Conservation (phyloP, 2,329 filamentous ascomycete species). For the Nectriaceae sp. region DNA sequence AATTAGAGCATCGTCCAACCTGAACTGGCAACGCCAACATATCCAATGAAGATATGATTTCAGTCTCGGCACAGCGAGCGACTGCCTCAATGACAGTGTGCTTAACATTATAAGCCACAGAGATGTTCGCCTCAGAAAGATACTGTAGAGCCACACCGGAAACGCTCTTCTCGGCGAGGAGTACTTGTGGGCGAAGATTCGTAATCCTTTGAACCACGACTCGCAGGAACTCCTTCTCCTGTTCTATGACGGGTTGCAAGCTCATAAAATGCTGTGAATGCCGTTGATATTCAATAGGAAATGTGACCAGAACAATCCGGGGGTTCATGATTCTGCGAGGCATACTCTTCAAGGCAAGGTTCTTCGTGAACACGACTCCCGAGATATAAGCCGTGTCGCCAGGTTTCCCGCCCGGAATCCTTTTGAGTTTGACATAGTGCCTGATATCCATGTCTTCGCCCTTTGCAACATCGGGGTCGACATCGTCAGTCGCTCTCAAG, state of each 20-base stretch:
- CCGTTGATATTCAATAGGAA: constrained; percentile 92
- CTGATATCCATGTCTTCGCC: constrained; percentile 97
- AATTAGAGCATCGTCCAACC: constrained; percentile 79
- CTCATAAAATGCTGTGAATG: constrained; percentile 94
- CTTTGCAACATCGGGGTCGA: constrained; percentile 85
- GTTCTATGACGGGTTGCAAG: constrained; percentile 91
- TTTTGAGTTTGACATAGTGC: constrained; percentile 97
- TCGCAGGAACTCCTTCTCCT: constrained; percentile 90
- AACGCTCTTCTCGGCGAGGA: constrained; percentile 91
- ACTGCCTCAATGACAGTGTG: constrained; percentile 94
- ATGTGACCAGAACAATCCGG: constrained; percentile 88
- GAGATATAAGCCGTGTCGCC: constrained; percentile 96
- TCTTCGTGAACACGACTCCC: constrained; percentile 96
- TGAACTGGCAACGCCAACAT: constrained; percentile 76
- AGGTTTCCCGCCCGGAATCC: constrained; percentile 86
- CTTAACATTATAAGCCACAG: constrained; percentile 96
- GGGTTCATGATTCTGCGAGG: constrained; percentile 80
- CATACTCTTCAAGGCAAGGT: constrained; percentile 96
- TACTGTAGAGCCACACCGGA: constrained; percentile 89
- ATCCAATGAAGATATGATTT: constrained; percentile 92
- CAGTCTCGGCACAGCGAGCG: constrained; percentile 85
- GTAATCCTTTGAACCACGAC: constrained; percentile 92
- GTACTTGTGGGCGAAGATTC: constrained; percentile 78
- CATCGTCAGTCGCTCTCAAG: constrained; percentile 87
- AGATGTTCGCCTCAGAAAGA: constrained; percentile 83